Evolutionary conservation across 2,329 filamentous ascomycete species (phyloP).

Genomic region (Fonsecaea nubica): DNA sequence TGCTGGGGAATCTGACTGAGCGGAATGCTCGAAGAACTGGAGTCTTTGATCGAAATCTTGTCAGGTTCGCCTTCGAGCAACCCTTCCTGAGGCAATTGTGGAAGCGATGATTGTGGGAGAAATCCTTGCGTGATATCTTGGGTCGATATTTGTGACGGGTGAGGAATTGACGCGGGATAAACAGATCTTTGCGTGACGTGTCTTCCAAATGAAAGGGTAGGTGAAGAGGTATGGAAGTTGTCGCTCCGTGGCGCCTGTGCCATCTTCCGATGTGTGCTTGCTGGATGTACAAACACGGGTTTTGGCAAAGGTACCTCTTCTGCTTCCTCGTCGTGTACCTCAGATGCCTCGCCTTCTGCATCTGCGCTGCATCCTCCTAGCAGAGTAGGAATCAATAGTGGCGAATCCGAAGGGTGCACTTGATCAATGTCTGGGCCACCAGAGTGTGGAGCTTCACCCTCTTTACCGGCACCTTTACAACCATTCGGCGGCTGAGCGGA

Average conservation of each 20-base stretch:
- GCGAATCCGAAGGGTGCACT: constrained; percentile 14
- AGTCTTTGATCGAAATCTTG: constrained; percentile 40
- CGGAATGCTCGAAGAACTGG: constrained; percentile 31
- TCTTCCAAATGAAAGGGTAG: constrained; percentile 26
- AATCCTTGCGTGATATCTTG: constrained; percentile 39
- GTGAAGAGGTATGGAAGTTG: constrained; percentile 21
- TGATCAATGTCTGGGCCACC: not conserved
- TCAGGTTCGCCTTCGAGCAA: constrained; percentile 15
- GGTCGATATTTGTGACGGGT: constrained; percentile 40
- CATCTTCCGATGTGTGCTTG: constrained; percentile 24
- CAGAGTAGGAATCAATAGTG: constrained; percentile 26
- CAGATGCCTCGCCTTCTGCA: not conserved
- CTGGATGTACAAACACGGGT: constrained; percentile 17
- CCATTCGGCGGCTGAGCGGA: not conserved
- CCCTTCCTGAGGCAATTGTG: constrained; percentile 16
- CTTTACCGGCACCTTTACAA: not conserved
- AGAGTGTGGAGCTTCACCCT: not conserved
- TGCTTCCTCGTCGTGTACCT: constrained; percentile 14
- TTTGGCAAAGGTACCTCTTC: constrained; percentile 28
- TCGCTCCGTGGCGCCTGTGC: constrained; percentile 37
- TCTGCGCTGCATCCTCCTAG: constrained; percentile 18
- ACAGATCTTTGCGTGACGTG: constrained; percentile 32
- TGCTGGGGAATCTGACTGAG: constrained; percentile 37
- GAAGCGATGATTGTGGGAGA: constrained; percentile 29
- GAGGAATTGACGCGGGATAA: constrained; percentile 39